Conservation (phyloP, 2,329 filamentous ascomycete species). For the Leptosphaerulina australis region DNA sequence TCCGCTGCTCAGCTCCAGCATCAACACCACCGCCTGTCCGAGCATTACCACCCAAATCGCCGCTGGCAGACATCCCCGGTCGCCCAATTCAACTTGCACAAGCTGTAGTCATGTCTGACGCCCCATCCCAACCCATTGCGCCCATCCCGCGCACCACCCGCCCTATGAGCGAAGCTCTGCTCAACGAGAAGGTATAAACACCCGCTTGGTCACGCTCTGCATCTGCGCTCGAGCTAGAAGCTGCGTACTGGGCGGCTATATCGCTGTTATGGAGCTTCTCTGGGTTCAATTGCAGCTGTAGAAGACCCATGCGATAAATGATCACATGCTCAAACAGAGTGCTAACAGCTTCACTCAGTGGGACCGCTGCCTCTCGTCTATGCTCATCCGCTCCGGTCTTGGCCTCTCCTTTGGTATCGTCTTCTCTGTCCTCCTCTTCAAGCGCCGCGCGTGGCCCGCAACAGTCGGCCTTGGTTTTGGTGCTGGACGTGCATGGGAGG, state of each 20-base stretch:
- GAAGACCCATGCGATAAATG: slow-evolving; percentile 21
- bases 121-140: slow-evolving; percentile 60
- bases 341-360: slow-evolving; percentile 66
- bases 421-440: slow-evolving; percentile 98
- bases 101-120: slow-evolving; percentile 61
- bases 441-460: slow-evolving; percentile 97
- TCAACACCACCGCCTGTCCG: slow-evolving; percentile 32
- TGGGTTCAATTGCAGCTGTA: slow-evolving; percentile 7
- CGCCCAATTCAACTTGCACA: slow-evolving; percentile 38
- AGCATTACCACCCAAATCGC: slow-evolving; percentile 12
- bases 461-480: slow-evolving; percentile 94
- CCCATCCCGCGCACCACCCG: slow-evolving; percentile 71
- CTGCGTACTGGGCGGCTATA: too few species aligned
- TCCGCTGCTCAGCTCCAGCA: slow-evolving; percentile 27
- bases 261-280: not conserved
- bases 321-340: slow-evolving; percentile 11
- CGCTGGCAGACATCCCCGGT: slow-evolving; percentile 27
- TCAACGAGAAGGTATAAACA: slow-evolving; percentile 91
- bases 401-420: slow-evolving; percentile 97
- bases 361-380: slow-evolving; percentile 97
- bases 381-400: slow-evolving; percentile 94
- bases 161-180: slow-evolving; percentile 94
- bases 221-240: not conserved
- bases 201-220: not conserved
- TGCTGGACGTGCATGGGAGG: slow-evolving; percentile 94